phyloP scores from a whole-genome alignment of 2,329 filamentous ascomycete species.

The Aspergillus sp. region DNA sequence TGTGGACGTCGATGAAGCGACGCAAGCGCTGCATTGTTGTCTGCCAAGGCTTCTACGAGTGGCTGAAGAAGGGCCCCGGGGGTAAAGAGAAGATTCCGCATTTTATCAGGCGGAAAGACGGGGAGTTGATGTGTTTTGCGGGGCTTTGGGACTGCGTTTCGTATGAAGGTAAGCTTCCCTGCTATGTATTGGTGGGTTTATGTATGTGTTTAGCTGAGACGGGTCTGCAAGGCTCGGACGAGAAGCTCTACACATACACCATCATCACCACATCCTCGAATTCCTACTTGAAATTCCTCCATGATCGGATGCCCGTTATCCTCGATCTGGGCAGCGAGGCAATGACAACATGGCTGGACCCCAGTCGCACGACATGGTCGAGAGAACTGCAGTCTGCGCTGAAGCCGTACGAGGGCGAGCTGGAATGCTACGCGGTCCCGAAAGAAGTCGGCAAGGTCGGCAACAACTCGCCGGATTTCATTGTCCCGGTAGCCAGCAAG shows the following conservation, averaged over 20 bases:
- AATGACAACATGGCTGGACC: conserved; percentile 71
- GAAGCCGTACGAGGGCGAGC: conserved; percentile 66
- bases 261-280: conserved; percentile 89
- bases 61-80: conserved; percentile 66
- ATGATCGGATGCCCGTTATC: conserved; percentile 93
- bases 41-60: conserved; percentile 92
- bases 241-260: conserved; percentile 78
- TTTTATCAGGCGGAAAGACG: conserved; percentile 73
- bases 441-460: conserved; percentile 91
- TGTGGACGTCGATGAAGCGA: conserved; percentile 90
- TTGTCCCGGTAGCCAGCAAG: conserved; percentile 71
- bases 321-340: conserved; percentile 64
- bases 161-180: conserved; percentile 55
- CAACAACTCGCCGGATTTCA: conserved; percentile 75
- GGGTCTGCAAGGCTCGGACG: conserved; percentile 50
- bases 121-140: conserved; percentile 76
- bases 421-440: conserved; percentile 78
- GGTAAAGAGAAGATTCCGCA: conserved; percentile 76
- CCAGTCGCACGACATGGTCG: conserved; percentile 61
- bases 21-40: conserved; percentile 79
- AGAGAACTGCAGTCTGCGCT: conserved; percentile 67
- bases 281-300: conserved; percentile 71
- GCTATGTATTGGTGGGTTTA: background rate
- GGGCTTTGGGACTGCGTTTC: conserved; percentile 84
- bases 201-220: too few species aligned